Base-by-base conservation (phyloP, 352 stramenopile genomes). In the Thraustotheca clavata region DNA sequence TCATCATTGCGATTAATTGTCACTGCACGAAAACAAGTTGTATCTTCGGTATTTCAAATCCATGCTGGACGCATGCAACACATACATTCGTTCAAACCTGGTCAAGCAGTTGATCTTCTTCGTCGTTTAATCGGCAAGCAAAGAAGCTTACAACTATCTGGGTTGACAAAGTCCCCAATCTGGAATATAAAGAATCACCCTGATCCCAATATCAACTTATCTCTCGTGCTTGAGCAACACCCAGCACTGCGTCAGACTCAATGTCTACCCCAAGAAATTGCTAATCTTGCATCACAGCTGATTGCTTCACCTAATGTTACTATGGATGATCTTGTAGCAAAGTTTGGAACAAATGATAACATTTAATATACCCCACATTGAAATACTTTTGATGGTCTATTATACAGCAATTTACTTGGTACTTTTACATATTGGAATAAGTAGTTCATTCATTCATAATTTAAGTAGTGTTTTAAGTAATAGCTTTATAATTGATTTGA, bases 31-130 rank as follows among this genome's bases (percentile, higher is more conserved):
- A 54, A 27, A 11, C 26, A 52, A 11, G 39, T 65, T n/a, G 57
- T 65, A 46, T 65, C 57, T 29, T 27, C 46, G 5, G 35, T 43
- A 8, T 34, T 65, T 27, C 57, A 65, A 16, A 65, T 46, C 3
- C 41, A 65, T 46, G 57, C 41, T 22, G 57, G 57, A 31, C 9
- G 35, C n/a, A n/a, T 65, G 24, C 18, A 26, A 16, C 20, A 24
- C 32, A 32, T 65, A 33, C 29, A 38, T 16, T 32, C 57, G 16
- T 35, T 33, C 38, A 54, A 20, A 12, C 33, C 57, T 20, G 57
- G 41, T 24, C 43, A 52, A 24, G 43, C 43, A 2, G 43, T 52
- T 24, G 57, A 65, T 32, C 38, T 65, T 20, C 29, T 65, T 27
- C 57, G 57, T 14, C 38, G 57, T 16, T 46, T 54, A 27, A 20